Base-by-base conservation (phyloP, 768 basidiomycete species). In the Pulveroboletus sp. region DNA sequence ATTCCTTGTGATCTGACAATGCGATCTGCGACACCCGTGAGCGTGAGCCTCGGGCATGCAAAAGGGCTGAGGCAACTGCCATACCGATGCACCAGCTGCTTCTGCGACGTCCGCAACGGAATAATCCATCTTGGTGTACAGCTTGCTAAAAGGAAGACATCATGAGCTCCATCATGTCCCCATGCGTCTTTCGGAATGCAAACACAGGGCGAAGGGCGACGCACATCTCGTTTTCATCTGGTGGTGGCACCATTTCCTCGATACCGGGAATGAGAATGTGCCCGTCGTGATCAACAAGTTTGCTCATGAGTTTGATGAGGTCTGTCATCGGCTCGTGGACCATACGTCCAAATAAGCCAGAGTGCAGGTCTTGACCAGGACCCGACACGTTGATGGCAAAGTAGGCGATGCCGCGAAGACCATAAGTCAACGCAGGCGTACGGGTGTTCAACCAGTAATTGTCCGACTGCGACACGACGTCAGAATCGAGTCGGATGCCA, bases 271-370 rank as follows among this genome's bases (percentile, higher is more conserved):
- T 74, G 43, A 94, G 78, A 59, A 98, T 96, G 39, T 81, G 76
- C n/a, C 92, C 93, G 39, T 78, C 63, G 3, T 79, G 73, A 39
- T 80, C 79, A 47, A 96, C 93, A 39, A 97, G 88, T 57, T 82
- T 91, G 60, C 85, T 81, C 80, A 97, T 83, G 56, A 97, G 72
- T 39, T 70, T 64, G 64, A 96, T 76, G 44, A 96, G 82, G 64
- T 95, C 94, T 0, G 91, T 94, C 94, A 97, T 95, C 12, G 94
- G 93, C 67, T 89, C 87, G 62, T 90, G 85, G 18, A 91, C 87
- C 30, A 80, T 83, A 33, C 85, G 75, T 8, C 91, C 90, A 62
- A 89, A 92, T 28, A 85, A 76, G 47, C 94, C 94, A 35, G 92
- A 93, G 69, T 98, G 95, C 1, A 97, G 76, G 63, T 97, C 93